Base-by-base conservation (phyloP, 2,329 filamentous ascomycete genomes). In the Stemphylium vesicarium region DNA sequence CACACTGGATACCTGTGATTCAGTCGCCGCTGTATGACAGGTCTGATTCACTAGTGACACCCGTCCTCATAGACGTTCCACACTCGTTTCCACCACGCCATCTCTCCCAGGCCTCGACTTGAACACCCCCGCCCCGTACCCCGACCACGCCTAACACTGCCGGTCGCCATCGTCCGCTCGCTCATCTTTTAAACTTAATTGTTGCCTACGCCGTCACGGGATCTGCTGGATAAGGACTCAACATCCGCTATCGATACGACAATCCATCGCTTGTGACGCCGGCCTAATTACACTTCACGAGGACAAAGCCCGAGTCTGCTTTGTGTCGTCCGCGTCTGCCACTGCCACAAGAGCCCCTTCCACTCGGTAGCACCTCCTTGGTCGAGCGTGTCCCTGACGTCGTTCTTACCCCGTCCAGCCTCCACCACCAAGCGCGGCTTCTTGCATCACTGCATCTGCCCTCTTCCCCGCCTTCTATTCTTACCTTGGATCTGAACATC, bases 21-120 rank as follows among this genome's bases (percentile, higher is more conserved):
- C 57, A 53, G 41, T 41, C 59, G 56, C 43, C 50, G 45, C 18
- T 57, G 24, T 33, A 44, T 55, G 46, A 44, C 43, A 20, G n/a
- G 46, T 62, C 58, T 68, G 64, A 62, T 63, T 66, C 69, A 69
- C 61, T 57, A 52, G 68, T 71, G 63, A 66, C 66, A 67, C 66
- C 63, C 61, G 57, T 67, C 59, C 53, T 60, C 53, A 54, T 59
- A 60, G 50, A 53, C 62, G 62, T 67, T 67, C 53, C 64, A 72
- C 70, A 63, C 64, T 72, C 69, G 70, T 65, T 73, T 68, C 66
- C 64, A 64, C 62, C 56, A 59, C 61, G 53, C 62, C 46, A 35
- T 62, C 52, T 42, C 48, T 55, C 44, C 58, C 52, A 59, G 51
- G 50, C 22, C 48, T 60, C 52, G 50, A 54, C 57, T 50, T 53